These are phyloP conservation scores for Nyctanthes arbortristis DNA, from an alignment of 257 asterid genomes.

Conservation along the genomic window DNA sequence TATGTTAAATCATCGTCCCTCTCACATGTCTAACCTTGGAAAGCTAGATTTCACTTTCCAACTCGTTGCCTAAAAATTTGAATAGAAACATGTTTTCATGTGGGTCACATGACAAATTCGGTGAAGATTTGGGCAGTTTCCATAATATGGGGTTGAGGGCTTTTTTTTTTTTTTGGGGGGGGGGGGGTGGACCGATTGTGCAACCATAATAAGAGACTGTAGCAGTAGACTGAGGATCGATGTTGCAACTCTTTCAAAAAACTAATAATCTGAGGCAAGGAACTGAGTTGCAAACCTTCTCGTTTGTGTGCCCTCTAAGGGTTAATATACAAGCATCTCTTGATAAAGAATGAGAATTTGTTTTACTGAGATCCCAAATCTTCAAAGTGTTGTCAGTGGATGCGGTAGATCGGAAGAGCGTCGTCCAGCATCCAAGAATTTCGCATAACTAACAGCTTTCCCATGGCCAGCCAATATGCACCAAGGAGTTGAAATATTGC, in stretches of 20 bases:
- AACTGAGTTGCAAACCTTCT: slow-evolving; percentile 55
- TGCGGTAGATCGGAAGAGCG: slow-evolving; percentile 84
- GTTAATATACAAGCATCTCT: slow-evolving; percentile 77
- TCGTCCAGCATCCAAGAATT: slow-evolving; percentile 73
- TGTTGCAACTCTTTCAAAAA: not conserved
- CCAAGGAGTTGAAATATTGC: slow-evolving; percentile 76
- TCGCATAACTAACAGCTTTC: slow-evolving; percentile 87
- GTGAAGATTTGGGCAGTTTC: not conserved
- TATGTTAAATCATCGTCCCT: not conserved
- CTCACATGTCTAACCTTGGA: not conserved
- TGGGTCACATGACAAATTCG: not conserved
- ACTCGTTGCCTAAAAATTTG: slow-evolving; percentile 1
- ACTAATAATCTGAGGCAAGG: not conserved
- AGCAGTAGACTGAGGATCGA: not conserved
- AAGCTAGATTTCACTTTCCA: not conserved
- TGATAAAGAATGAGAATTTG: slow-evolving; percentile 59
- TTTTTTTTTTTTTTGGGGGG: no score
- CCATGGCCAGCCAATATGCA: slow-evolving; percentile 88
- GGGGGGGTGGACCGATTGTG: no score
- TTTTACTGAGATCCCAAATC: slow-evolving; percentile 89
- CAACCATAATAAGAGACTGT: not conserved
- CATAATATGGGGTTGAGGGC: no score
- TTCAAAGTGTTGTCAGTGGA: slow-evolving; percentile 93
- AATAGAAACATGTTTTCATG: not conserved
- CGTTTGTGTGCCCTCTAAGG: slow-evolving; percentile 88